These are phyloP conservation scores for Pseudofabraea citricarpa DNA, from an alignment of 2,329 filamentous ascomycete genomes.

Conservation along the genomic window DNA sequence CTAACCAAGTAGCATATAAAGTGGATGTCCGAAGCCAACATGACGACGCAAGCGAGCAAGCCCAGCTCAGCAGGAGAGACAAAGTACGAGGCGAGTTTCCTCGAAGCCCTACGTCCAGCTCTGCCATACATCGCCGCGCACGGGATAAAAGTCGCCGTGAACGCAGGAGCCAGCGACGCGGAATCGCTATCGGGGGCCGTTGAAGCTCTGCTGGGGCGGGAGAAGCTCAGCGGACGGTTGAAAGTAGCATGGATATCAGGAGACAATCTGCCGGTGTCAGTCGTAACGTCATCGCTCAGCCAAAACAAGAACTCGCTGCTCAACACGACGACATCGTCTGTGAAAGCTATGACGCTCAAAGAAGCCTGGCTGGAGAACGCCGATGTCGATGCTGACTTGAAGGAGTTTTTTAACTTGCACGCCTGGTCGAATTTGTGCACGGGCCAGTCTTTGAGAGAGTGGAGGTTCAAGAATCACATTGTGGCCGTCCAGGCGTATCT, in stretches of 20 bases:
- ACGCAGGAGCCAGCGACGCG: constrained; percentile 50
- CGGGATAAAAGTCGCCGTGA: constrained; percentile 45
- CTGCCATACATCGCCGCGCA: constrained; percentile 40
- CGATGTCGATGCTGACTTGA: background rate
- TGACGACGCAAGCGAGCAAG: constrained; percentile 24
- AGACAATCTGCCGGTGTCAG: constrained; percentile 24
- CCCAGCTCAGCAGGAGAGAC: constrained; percentile 35
- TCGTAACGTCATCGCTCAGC: background rate
- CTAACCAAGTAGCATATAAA: background rate
- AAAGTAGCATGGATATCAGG: constrained; percentile 31
- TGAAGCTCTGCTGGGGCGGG: constrained; percentile 30
- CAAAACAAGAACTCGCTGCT: background rate
- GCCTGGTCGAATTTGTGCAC: constrained; percentile 7
- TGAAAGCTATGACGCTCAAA: constrained; percentile 1
- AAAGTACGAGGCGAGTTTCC: constrained; percentile 40
- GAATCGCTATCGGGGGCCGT: constrained; percentile 32
- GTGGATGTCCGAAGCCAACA: constrained; percentile 36
- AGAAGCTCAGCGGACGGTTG: constrained; percentile 24
- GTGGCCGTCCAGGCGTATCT: constrained; percentile 23
- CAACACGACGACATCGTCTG: background rate
- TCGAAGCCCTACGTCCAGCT: constrained; percentile 15
- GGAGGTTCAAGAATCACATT: constrained; percentile 10
- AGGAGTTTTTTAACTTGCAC: background rate
- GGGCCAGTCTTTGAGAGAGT: constrained; percentile 14
- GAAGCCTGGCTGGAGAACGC: background rate